Percentiles rank a stretch among this genome's conserved stretches.
Evolutionary conservation across 2,329 filamentous ascomycete species (phyloP).

Genomic region (Curvularia sp.): DNA sequence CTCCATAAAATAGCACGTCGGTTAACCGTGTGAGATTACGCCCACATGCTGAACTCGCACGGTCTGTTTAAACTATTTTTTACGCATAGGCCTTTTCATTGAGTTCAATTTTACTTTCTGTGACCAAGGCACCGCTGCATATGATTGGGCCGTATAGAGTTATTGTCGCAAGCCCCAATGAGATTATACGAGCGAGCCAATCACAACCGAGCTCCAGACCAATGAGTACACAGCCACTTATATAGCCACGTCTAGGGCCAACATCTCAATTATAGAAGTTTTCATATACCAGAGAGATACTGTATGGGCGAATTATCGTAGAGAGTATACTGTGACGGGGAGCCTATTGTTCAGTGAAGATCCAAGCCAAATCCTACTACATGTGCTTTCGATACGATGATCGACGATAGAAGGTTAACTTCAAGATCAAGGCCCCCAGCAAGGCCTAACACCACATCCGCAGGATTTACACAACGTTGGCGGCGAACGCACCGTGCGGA

Average conservation of each 20-base stretch:
- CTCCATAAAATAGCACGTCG: no score
- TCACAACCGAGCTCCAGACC: constrained; percentile 1
- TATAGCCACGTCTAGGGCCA: neutral
- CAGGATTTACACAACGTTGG: neutral
- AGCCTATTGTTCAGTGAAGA: neutral
- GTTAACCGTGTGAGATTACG: no score
- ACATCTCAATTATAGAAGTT: neutral
- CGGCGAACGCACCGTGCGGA: neutral
- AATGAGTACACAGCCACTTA: neutral
- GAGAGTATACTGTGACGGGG: neutral
- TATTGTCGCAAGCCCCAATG: neutral
- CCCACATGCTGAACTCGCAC: no score
- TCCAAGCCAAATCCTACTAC: neutral
- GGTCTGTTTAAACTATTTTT: no score
- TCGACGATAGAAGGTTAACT: neutral
- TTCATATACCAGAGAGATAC: neutral
- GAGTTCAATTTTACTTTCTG: neutral
- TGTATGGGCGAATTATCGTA: neutral
- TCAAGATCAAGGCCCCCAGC: neutral
- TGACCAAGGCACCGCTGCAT: neutral
- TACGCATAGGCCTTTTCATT: neutral
- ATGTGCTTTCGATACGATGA: neutral
- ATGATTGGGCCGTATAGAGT: neutral
- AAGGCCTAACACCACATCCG: neutral
- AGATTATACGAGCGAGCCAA: constrained; percentile 14